Evolutionary conservation across 306 rosid genomes (phyloP).

Genomic region (Crotalaria pallida): DNA sequence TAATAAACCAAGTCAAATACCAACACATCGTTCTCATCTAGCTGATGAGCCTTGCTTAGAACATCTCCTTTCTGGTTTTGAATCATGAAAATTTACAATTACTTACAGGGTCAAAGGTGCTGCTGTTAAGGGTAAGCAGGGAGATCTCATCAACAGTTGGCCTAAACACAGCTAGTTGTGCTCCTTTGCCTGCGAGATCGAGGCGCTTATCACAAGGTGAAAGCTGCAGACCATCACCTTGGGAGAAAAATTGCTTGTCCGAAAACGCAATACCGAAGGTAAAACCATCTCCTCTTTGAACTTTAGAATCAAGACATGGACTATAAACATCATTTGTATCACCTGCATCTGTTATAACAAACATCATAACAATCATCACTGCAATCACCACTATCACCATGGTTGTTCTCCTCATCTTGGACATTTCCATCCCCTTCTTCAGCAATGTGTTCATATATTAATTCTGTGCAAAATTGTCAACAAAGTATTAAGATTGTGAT

Average conservation of each 20-base stretch:
- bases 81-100: background rate
- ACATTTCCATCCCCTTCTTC: conserved; percentile 20
- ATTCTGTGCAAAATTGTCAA: conserved; percentile 1
- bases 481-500: background rate
- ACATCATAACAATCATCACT: conserved; percentile 19
- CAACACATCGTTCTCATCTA: background rate
- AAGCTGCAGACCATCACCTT: conserved; percentile 56
- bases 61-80: background rate
- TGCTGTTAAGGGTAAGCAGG: conserved; percentile 46
- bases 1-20: background rate
- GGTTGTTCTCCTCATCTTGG: background rate
- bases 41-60: too few species aligned
- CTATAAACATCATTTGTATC: conserved; percentile 61
- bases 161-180: conserved; percentile 58
- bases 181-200: conserved; percentile 29
- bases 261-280: conserved; percentile 75
- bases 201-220: conserved; percentile 86
- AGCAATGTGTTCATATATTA: background rate
- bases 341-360: conserved; percentile 33
- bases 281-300: conserved; percentile 71
- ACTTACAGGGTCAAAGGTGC: conserved; percentile 35
- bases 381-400: conserved; percentile 7
- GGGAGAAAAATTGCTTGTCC: conserved; percentile 38
- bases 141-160: conserved; percentile 78
- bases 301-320: conserved; percentile 72